Evolutionary conservation across 2,329 filamentous ascomycete genomes (phyloP), one percentile per base, ranked within the genome.

Genomic region (Coniochaeta pulveracea): DNA sequence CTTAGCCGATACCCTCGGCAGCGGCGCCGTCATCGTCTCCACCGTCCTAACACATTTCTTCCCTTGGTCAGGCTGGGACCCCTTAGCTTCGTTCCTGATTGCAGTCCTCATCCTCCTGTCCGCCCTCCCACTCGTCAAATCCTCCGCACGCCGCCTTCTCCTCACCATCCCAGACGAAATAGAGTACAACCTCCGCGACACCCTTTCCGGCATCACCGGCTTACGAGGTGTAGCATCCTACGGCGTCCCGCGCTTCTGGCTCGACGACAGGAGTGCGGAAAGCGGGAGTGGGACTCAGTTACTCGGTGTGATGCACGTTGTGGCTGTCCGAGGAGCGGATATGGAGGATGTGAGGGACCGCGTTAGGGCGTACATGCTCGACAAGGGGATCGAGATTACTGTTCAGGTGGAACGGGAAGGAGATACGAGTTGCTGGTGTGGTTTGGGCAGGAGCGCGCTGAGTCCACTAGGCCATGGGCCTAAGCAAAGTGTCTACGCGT

Each of bases 31-130:
- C 30, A 94, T 98, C 40, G 75, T 86, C 21, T 95, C 86, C 6
- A 98, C 91, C 0, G 63, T 85, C 1, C 65, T 96, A 15, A 93
- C 93, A 1, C 80, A 93, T 50, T 78, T 85, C 47, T 81, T 84
- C 50, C 82, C 83, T 11, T 96, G 89, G 86, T 73, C 85, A 6
- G 85, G 89, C 16, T 98, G 89, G 76, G 91, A 98, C 52, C 91
- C 91, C 3, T 60, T 96, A 14, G 91, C 91, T 0, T 95, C 89
- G 0, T 93, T 88, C 54, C 69, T 95, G 38, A 98, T 98, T 44
- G 89, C 91, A 0, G 69, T 91, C 17, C 68, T 98, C 29, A 98
- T 98, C 43, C 88, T 95, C 53, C 71, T 81, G n/a, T 93, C 88
- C 7, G 85, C 91, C 0, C 74, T 89, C 19, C 91, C 91, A 1